Evolutionary conservation across 345 rosid genomes (phyloP).

Genomic region (Bruguiera sexangula): DNA sequence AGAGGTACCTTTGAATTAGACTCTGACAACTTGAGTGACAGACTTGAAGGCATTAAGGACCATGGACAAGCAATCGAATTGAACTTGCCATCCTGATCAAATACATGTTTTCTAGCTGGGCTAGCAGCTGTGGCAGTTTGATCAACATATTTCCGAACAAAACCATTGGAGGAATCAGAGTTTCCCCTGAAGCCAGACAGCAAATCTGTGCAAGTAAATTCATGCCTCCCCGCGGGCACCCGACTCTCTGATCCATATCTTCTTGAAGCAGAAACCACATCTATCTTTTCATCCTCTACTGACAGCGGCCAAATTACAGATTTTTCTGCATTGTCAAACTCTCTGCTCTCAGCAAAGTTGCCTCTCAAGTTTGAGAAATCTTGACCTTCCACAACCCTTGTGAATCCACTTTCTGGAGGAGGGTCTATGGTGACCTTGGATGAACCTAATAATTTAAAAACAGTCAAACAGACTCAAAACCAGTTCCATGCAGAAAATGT

Average conservation of each 20-base stretch:
- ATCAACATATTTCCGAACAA: slow-evolving; percentile 18
- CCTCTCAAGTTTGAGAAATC: slow-evolving; percentile 39
- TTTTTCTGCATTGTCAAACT: slow-evolving; percentile 29
- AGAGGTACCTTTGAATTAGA: slow-evolving; percentile 19
- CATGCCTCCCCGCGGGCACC: slow-evolving; percentile 26
- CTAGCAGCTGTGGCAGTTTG: slow-evolving; percentile 17
- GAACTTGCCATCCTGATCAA: slow-evolving; percentile 30
- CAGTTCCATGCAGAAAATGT: not conserved
- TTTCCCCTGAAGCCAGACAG: slow-evolving; percentile 33
- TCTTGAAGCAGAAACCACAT: slow-evolving; percentile 27
- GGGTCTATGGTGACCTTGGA: slow-evolving; percentile 39
- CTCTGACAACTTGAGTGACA: slow-evolving; percentile 33
- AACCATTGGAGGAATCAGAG: slow-evolving; percentile 26
- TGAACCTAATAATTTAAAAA: slow-evolving; percentile 29
- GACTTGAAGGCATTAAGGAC: slow-evolving; percentile 32
- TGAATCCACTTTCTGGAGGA: slow-evolving; percentile 32
- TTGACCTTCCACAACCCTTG: slow-evolving; percentile 57
- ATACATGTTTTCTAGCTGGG: slow-evolving; percentile 17
- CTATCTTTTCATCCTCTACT: slow-evolving; percentile 26
- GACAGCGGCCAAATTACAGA: slow-evolving; percentile 29
- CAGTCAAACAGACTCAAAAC: not conserved
- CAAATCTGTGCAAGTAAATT: slow-evolving; percentile 32
- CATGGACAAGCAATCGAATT: slow-evolving; percentile 27
- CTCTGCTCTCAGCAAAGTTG: slow-evolving; percentile 32
- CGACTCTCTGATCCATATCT: slow-evolving; percentile 27